phyloP scores from a whole-genome alignment of 2,329 filamentous ascomycete species.

The Paracamarosporium sp. region DNA sequence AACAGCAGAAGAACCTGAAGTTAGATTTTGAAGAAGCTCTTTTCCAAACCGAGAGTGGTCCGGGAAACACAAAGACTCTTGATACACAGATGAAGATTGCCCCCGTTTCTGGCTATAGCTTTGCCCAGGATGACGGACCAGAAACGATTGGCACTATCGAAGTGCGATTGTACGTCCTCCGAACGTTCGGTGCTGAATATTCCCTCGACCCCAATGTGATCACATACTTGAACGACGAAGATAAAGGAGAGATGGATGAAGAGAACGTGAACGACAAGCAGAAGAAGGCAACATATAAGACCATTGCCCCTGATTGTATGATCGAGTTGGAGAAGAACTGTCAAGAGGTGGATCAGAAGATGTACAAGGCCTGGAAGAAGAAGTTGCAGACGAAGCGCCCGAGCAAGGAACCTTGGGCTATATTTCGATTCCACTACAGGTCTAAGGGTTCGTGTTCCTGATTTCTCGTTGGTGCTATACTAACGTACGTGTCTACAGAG shows the following conservation, averaged over 20 bases:
- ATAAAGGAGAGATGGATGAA: not conserved
- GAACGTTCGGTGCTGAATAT: constrained; percentile 25
- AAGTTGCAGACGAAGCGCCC: constrained; percentile 29
- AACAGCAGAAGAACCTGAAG: constrained; percentile 27
- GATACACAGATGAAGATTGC: constrained; percentile 93
- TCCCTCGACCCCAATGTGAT: constrained; percentile 8
- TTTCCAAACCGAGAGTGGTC: constrained; percentile 15
- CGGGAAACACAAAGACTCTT: constrained; percentile 60
- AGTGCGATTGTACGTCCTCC: constrained; percentile 35
- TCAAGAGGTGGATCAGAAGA: constrained; percentile 15
- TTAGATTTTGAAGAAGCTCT: constrained; percentile 26
- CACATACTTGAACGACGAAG: constrained; percentile 18
- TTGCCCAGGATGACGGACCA: constrained; percentile 9
- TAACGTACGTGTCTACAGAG: constrained; percentile 13
- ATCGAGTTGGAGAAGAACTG: constrained; percentile 29
- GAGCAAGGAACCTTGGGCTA: constrained; percentile 46
- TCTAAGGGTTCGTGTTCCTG: constrained; percentile 23
- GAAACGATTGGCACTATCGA: constrained; percentile 41
- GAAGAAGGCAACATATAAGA: constrained; percentile 16
- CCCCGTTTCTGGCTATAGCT: constrained; percentile 66
- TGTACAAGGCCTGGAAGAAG: constrained; percentile 12
- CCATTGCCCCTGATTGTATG: constrained; percentile 26
- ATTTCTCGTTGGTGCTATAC: not conserved
- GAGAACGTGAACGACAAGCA: not conserved
- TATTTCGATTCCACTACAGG: constrained; percentile 52